Evolutionary conservation across 495 filamentous ascomycete species (phyloP).

Genomic region (Pyronema omphalodes): DNA sequence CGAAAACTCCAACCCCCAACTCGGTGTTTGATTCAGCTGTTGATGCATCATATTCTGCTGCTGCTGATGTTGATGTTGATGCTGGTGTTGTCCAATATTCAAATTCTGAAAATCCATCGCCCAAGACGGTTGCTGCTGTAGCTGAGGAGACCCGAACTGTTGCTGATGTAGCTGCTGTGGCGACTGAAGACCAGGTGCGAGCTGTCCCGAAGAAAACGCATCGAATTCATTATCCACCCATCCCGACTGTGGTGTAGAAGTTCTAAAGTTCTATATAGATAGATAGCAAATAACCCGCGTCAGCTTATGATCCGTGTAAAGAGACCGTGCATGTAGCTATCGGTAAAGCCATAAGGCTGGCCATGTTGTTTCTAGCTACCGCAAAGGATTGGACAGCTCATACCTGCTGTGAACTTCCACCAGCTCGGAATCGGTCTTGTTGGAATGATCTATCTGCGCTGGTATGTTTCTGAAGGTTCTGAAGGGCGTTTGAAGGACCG

Average conservation of each 20-base stretch:
- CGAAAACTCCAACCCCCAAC: conserved; percentile 1
- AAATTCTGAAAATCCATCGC: conserved; percentile 17
- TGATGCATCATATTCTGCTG: conserved; percentile 11
- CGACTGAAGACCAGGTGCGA: not conserved
- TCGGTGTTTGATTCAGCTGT: conserved; percentile 3
- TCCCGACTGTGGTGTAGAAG: not conserved
- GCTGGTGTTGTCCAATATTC: conserved; percentile 8
- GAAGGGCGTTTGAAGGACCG: conserved; percentile 75
- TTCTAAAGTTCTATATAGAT: conserved; percentile 11
- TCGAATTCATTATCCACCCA: conserved; percentile 12
- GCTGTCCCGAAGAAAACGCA: conserved; percentile 3
- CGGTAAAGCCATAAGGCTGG: too few relatives aligned
- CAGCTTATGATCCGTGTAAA: too few relatives aligned
- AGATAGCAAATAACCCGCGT: too few relatives aligned
- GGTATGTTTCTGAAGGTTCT: conserved; percentile 66
- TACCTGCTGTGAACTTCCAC: conserved; percentile 39
- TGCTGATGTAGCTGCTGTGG: not conserved
- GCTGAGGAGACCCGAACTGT: not conserved
- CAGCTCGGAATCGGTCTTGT: conserved; percentile 52
- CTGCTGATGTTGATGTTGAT: too few relatives aligned
- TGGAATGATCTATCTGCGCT: conserved; percentile 62
- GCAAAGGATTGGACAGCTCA: conserved; percentile 3
- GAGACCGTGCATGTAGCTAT: too few relatives aligned
- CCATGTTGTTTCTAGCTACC: not conserved
- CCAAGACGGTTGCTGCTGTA: conserved; percentile 3